Percentiles rank a stretch among this genome's conserved stretches.
Conservation (phyloP, 768 basidiomycete genomes). For the Cystobasidium onofrii region DNA sequence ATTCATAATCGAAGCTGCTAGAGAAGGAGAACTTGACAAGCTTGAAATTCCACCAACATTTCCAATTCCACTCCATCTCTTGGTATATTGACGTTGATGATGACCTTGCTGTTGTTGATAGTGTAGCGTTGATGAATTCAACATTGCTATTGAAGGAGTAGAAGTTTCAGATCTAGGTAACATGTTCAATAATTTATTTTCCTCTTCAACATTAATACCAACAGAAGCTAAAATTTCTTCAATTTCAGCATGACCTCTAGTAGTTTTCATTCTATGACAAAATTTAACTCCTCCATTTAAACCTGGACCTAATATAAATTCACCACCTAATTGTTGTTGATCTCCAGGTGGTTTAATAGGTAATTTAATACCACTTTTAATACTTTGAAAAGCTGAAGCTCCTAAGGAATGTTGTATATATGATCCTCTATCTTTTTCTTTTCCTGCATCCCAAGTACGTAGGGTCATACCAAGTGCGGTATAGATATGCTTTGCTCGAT, state of each 20-base stretch:
- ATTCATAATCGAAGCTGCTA: not conserved
- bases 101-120: not conserved
- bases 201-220: conserved; percentile 11
- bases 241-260: conserved; percentile 21
- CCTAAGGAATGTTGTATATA: conserved; percentile 22
- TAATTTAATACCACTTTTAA: conserved; percentile 4
- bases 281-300: not conserved
- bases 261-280: conserved; percentile 26
- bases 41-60: not conserved
- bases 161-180: not conserved
- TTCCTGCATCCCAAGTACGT: conserved; percentile 24
- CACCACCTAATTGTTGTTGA: conserved; percentile 29
- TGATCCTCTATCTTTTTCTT: not conserved
- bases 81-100: not conserved
- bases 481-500: conserved; percentile 27
- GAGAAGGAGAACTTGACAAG: not conserved
- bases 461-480: conserved; percentile 28
- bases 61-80: too few species aligned
- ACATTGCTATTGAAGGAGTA: conserved; percentile 1
- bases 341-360: conserved; percentile 29
- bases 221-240: conserved; percentile 23
- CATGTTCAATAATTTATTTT: not conserved
- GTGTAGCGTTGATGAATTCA: not conserved
- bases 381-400: not conserved
- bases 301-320: conserved; percentile 32